Evolutionary conservation across 2,329 filamentous ascomycete species (phyloP).

Genomic region (Aspergillus sp.): DNA sequence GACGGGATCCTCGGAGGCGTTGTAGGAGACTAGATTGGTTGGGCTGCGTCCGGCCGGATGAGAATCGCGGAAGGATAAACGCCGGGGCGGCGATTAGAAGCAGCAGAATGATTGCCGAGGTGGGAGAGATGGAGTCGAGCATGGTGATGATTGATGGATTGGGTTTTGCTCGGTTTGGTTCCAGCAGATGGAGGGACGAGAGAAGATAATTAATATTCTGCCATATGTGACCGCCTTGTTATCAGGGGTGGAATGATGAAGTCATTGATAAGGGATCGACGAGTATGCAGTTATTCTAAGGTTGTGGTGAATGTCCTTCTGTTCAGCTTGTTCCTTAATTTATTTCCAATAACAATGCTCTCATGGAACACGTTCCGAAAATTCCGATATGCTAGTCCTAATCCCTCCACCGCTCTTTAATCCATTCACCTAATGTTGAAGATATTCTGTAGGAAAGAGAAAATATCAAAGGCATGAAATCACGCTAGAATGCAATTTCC

Average conservation of each 20-base stretch:
- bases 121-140: neutral
- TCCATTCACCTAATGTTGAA: too few species aligned
- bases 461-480: neutral
- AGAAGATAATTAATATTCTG: neutral
- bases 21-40: slow-evolving; percentile 8
- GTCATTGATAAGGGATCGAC: neutral
- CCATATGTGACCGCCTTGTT: neutral
- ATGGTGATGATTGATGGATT: neutral
- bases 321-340: too few species aligned
- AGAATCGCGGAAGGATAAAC: slow-evolving; percentile 15
- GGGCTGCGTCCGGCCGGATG: slow-evolving; percentile 12
- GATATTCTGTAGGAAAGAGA: neutral
- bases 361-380: too few species aligned
- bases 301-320: too few species aligned
- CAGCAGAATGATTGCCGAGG: neutral
- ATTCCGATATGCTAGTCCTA: too few species aligned
- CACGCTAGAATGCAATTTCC: neutral
- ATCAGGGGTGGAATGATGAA: neutral
- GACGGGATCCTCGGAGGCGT: slow-evolving; percentile 11
- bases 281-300: too few species aligned
- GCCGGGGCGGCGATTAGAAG: slow-evolving; percentile 5
- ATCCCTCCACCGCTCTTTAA: too few species aligned
- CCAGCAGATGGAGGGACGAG: neutral
- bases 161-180: too few species aligned
- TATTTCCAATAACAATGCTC: too few species aligned